Conservation (phyloP, 2,329 filamentous ascomycete species). For the Scortechinia acanthostroma region DNA sequence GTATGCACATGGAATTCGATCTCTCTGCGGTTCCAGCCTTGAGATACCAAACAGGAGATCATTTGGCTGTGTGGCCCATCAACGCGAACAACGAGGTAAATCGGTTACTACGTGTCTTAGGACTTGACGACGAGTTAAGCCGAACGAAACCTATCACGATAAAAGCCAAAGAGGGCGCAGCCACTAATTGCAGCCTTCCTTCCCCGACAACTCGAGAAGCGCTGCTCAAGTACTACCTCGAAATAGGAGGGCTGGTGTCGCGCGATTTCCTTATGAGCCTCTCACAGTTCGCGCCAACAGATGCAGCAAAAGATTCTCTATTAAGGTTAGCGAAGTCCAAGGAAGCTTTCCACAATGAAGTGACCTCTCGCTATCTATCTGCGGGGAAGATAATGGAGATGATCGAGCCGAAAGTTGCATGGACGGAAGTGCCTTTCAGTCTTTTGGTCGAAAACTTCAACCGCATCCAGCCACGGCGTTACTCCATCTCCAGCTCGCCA, state of each 20-base stretch:
- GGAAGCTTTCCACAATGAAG: constrained; percentile 18
- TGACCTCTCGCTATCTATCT: constrained; percentile 19
- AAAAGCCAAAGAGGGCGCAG: neutral
- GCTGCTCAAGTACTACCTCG: constrained; percentile 33
- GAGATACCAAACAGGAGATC: constrained; percentile 13
- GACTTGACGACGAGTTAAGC: neutral
- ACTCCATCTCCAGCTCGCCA: constrained; percentile 52
- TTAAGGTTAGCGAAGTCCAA: constrained; percentile 18
- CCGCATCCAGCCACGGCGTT: constrained; percentile 49
- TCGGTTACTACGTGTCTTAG: constrained; percentile 7
- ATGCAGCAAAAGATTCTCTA: constrained; percentile 17
- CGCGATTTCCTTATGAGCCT: constrained; percentile 25
- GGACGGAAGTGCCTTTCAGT: constrained; percentile 36
- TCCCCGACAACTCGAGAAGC: constrained; percentile 26
- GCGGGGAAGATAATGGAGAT: constrained; percentile 24
- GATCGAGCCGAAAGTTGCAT: constrained; percentile 11
- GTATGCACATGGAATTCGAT: constrained; percentile 12
- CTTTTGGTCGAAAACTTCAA: constrained; percentile 47
- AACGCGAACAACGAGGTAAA: constrained; percentile 10
- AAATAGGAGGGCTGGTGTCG: constrained; percentile 30
- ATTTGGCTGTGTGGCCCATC: constrained; percentile 11
- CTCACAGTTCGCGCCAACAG: constrained; percentile 26
- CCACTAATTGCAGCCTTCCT: constrained; percentile 17
- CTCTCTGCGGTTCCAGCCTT: constrained; percentile 8
- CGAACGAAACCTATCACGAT: neutral